Base-by-base conservation (phyloP, 2,329 filamentous ascomycete species). In the Nemania serpens region DNA sequence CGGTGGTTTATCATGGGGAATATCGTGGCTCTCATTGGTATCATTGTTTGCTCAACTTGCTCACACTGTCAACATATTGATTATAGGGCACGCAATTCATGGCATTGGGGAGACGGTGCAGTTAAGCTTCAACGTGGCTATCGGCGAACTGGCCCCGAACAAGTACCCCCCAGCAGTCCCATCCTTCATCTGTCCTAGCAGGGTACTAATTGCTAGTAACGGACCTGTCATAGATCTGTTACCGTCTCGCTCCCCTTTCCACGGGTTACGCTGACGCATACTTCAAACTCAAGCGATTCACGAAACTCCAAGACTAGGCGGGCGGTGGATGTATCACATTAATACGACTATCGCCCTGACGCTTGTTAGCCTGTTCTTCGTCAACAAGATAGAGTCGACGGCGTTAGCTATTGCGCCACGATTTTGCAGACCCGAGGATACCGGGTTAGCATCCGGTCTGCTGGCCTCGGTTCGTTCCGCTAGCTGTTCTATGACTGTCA, bases 261-360 rank as follows among this genome's bases (percentile, higher is more conserved):
- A 17, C 48, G 13, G 33, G 50, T 55, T 55, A 53, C 29, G 2
- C 17, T 52, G 33, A 50, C 37, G 17, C 41, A 41, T n/a, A 52
- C 0, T 22, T 1, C 17, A 63, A 72, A 75, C 74, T 22, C 73
- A 74, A 1, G 71, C 72, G 20, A 71, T 79, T 18, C 70, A 77
- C 53, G 66, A 71, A 47, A 70, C 73, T 51, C 71, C 73, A 2
- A 70, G 64, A 10, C 66, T 78, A 7, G 74, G 73, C 52, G 78
- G 76, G 76, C 69, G 76, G 59, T 78, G 76, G 74, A 76, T 74
- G 48, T 78, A 75, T 65, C 77, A 78, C 65, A 73, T 78, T 63
- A 77, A 77, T 61, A 77, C 78, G 56, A 77, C 75, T 36, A 69
- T 76, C 20, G 73, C 73, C 1, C 58, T 76, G 15, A 75, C 73